Percentiles rank a stretch among this genome's conserved stretches.
phyloP scores from a whole-genome alignment of 306 rosid genomes.

The Quercus robur region DNA sequence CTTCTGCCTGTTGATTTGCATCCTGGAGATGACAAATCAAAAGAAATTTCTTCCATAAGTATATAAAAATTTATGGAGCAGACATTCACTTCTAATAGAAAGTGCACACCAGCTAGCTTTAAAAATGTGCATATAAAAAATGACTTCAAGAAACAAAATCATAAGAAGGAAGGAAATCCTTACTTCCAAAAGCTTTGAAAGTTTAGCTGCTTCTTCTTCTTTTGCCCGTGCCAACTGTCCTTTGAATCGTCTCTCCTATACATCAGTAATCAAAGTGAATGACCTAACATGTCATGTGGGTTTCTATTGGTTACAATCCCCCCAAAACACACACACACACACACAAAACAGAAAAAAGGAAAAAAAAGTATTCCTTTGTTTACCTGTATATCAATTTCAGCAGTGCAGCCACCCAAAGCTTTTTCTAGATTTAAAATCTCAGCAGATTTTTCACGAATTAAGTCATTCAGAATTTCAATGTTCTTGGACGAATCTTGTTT shows the following conservation, averaged over 20 bases:
- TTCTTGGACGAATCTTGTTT: constrained; percentile 32
- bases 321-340: no score
- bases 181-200: constrained; percentile 65
- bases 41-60: no score
- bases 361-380: background rate
- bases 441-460: constrained; percentile 58
- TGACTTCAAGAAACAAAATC: background rate
- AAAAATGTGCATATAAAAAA: background rate
- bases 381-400: constrained; percentile 98
- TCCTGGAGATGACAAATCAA: constrained; percentile 42
- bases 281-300: background rate
- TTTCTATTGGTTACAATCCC: background rate
- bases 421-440: constrained; percentile 90
- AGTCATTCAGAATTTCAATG: constrained; percentile 63
- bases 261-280: constrained; percentile 7
- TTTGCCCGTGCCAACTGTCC: constrained; percentile 66
- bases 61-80: no score
- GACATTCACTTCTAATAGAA: background rate
- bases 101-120: background rate
- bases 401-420: constrained; percentile 90
- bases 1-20: constrained; percentile 54
- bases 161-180: constrained; percentile 6
- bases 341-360: background rate
- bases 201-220: constrained; percentile 66
- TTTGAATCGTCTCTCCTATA: constrained; percentile 68